Evolutionary conservation across 2,329 filamentous ascomycete species (phyloP).

Genomic region (Ceratocystis smalleyi): DNA sequence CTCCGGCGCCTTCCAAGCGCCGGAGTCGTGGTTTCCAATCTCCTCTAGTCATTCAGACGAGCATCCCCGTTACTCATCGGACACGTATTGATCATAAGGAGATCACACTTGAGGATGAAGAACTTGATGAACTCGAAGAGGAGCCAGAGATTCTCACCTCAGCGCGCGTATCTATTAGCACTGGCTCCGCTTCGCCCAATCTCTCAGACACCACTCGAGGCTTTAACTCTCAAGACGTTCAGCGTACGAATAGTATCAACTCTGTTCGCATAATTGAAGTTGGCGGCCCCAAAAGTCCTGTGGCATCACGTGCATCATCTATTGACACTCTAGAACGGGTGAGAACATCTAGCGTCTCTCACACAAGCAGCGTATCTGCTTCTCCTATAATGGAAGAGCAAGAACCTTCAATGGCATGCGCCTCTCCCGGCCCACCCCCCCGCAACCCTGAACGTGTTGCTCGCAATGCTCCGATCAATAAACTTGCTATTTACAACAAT

Average conservation of each 20-base stretch:
- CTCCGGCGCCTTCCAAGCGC: constrained; percentile 3
- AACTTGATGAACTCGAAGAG: constrained; percentile 27
- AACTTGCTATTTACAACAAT: not conserved
- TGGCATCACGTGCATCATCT: constrained; percentile 34
- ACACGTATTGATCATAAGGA: constrained; percentile 10
- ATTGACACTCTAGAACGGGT: constrained; percentile 31
- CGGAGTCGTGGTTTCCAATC: constrained; percentile 13
- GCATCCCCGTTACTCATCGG: constrained; percentile 4
- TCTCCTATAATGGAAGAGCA: constrained; percentile 30
- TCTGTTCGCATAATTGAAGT: constrained; percentile 46
- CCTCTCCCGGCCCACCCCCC: constrained; percentile 5
- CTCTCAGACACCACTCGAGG: constrained; percentile 32
- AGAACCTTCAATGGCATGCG: constrained; percentile 23
- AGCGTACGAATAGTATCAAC: constrained; percentile 33
- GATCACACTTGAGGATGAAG: constrained; percentile 22
- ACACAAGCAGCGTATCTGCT: constrained; percentile 18
- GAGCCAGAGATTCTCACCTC: constrained; percentile 43
- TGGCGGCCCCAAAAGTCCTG: constrained; percentile 35
- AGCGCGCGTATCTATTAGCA: constrained; percentile 37
- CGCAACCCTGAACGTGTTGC: constrained; percentile 9
- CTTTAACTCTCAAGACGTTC: constrained; percentile 24
- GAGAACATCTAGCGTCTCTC: constrained; percentile 28
- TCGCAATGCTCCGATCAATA: not conserved
- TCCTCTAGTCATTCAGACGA: constrained; percentile 15
- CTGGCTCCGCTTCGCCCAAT: constrained; percentile 34